A percentile compares a stretch with the other conserved stretches of the same genome.
These are phyloP conservation scores for Calycina herbarum DNA, from an alignment of 2,329 filamentous ascomycete genomes.

Conservation along the genomic window DNA sequence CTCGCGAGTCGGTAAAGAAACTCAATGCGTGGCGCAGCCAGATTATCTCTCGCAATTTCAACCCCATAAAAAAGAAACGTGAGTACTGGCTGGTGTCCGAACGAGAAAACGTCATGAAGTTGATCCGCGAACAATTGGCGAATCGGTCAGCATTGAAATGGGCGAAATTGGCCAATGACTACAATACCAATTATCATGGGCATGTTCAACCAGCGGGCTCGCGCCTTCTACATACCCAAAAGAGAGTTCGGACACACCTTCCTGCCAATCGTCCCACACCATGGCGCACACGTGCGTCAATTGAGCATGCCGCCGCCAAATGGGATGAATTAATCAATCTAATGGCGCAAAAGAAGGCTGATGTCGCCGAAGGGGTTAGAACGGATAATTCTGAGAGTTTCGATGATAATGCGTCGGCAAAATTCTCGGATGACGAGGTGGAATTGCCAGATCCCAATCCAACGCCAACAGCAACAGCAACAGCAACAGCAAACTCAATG, in stretches of 20 bases:
- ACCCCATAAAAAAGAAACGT: neutral
- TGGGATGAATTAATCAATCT: neutral
- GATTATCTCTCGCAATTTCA: neutral
- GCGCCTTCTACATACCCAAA: neutral
- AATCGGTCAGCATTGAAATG: neutral
- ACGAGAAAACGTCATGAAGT: neutral
- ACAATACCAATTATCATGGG: neutral
- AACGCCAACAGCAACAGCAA: neutral
- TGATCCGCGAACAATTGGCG: neutral
- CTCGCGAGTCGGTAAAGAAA: neutral
- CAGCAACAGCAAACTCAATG: neutral
- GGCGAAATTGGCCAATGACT: neutral
- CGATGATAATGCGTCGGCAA: neutral
- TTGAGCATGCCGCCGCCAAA: neutral
- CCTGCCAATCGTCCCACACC: neutral
- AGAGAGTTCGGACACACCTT: neutral
- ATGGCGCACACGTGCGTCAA: neutral
- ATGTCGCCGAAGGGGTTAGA: neutral
- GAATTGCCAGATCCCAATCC: neutral
- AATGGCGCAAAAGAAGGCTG: neutral
- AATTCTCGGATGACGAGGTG: neutral
- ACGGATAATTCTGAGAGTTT: neutral
- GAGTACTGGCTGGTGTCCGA: neutral
- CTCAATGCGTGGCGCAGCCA: constrained; percentile 3
- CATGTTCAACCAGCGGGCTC: neutral